Conservation (phyloP, 2,329 filamentous ascomycete species). For the Aspergillus viridinutans region DNA sequence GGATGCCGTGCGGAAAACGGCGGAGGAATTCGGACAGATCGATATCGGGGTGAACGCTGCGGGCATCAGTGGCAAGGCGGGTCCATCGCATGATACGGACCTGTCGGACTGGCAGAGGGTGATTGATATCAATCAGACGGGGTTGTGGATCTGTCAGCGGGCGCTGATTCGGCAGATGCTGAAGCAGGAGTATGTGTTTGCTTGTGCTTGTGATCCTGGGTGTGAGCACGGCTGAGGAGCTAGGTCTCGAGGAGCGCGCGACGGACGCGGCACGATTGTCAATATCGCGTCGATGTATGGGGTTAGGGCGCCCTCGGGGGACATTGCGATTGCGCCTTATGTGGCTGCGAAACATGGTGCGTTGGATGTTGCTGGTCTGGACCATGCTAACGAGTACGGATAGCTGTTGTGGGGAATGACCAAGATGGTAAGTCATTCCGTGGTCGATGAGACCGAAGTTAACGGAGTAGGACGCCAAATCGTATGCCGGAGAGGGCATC, state of each 20-base stretch:
- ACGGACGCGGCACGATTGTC: conserved; percentile 22
- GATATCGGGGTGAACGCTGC: conserved; percentile 57
- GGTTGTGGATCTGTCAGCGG: conserved; percentile 55
- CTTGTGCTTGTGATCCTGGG: background rate
- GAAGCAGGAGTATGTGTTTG: conserved; percentile 19
- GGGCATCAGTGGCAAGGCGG: conserved; percentile 44
- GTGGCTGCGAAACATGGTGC: conserved; percentile 23
- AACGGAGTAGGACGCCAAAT: conserved; percentile 36
- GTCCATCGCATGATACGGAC: conserved; percentile 44
- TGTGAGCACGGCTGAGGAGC: background rate
- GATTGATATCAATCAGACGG: conserved; percentile 52
- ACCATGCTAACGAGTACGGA: background rate
- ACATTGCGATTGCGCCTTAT: conserved; percentile 16
- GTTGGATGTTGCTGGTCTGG: background rate
- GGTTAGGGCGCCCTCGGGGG: conserved; percentile 10
- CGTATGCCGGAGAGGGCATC: conserved; percentile 50
- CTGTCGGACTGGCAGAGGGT: conserved; percentile 50
- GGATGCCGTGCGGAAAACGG: conserved; percentile 40
- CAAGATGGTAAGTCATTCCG: conserved; percentile 12
- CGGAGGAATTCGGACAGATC: conserved; percentile 48
- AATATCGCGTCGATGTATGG: conserved; percentile 25
- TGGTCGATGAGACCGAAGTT: background rate
- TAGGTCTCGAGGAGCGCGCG: conserved; percentile 12
- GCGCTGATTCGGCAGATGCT: conserved; percentile 41
- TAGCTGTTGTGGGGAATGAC: conserved; percentile 23